Base-by-base conservation (phyloP, 371 early-diverging fungal genomes). In the Apophysomyces sp. region DNA sequence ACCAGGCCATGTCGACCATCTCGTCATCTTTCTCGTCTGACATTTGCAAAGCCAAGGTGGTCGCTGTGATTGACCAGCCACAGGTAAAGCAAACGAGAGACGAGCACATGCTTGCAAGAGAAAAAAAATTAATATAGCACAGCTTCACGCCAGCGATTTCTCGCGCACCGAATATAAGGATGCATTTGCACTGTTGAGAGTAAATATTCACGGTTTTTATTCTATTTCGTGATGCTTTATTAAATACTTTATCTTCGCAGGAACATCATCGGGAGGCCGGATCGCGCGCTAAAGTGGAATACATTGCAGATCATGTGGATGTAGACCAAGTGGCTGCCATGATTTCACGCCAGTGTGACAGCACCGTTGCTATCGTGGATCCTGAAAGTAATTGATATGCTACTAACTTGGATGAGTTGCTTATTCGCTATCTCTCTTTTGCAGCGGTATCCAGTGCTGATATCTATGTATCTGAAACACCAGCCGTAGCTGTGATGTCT, bases 51-150 rank as follows among this genome's bases (percentile, higher is more conserved):
- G 73, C 75, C 21, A 70, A 77, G 56, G 53, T 73, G 9, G 64
- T 81, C 51, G 75, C 77, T 34, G 58, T 81, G 16, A 57, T 81
- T 31, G 73, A 78, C 66, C 81, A 81, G 58, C 81, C 78, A 36
- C 67, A 70, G 67, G 81, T 81, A 76, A 26, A 56, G 41, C 52
- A 40, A 11, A 57, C 18, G 24, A 58, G 58, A 51, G n/a, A 39
- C 37, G 51, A 16, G 11, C 21, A 53, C 44, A 5, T 52, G 34
- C 34, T 13, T 13, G 34, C 8, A 34, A 8, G 34, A 32, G 40
- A 27, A 27, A 18, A 21, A 52, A 36, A 28, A 30, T 29, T 11
- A 44, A 11, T 39, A 7, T 61, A n/a, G 18, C 27, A 41, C 55
- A 81, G 81, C 61, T 81, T 39, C 78, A 81, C 40, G 55, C 61